Evolutionary conservation across 805 yeast species (phyloP), one percentile per base, ranked within the genome.

Genomic region (Kodamaea neixiangensis): DNA sequence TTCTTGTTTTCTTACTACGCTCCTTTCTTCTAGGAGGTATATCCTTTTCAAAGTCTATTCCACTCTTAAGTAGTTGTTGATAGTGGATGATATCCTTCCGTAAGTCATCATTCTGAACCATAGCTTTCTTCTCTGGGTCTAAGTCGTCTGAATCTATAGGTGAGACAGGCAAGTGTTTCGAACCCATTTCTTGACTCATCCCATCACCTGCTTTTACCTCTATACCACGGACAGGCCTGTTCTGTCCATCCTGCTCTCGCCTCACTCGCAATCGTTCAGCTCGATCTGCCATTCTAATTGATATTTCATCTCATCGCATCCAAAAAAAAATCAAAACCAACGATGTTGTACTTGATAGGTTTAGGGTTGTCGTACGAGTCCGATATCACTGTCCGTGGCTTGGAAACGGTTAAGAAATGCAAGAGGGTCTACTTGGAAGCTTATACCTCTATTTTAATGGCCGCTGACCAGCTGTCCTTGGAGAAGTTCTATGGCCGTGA

Each of bases 371-470:
- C 97, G 3, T 85, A 91, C 63, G 94, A 83, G 58, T 75, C 85
- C 13, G 99, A 93, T 65, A 91, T 93, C 63, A 92, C 98, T 0
- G 97, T 93, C 13, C 85, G 97, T 60, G 99, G 99, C 1, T 76
- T 94, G 22, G 91, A 93, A 62, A 81, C 86, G 2, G 91, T 94
- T 50, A 86, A 80, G 61, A 80, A 78, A 66, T 91, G 97, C 71
- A 83, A 87, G 62, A 77, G 97, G 39, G 96, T 93, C n/a, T 93
- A 93, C 60, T 75, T 94, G 50, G 99, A 93, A 72, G 97, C 96
- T 2, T 93, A 93, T 69, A 93, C 99, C 3, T 87, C 96, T 37
- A 93, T 93, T 55, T 74, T 94, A 52, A 93, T 94, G 98, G 91
- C 96, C 10, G 96, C 98, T 2, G 82, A 87, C 55, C 75, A 83